Conservation (phyloP, 306 rosid genomes). For the Castanea mollissima region DNA sequence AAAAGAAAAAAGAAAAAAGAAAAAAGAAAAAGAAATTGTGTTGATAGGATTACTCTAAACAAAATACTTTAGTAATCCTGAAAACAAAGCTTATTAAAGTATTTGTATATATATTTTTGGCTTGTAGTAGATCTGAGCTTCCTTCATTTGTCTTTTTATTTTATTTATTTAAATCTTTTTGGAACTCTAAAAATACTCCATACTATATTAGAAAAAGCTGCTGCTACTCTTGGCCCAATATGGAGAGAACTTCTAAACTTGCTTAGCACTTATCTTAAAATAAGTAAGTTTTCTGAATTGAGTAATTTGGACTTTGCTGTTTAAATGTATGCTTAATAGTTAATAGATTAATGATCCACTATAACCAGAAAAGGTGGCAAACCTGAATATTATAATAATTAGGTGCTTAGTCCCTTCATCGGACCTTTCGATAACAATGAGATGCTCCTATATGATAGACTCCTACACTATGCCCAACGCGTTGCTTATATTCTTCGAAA, state of each 20-base stretch:
- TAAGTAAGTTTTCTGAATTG: background rate
- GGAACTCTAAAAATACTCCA: too few species aligned
- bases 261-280: slow-evolving; percentile 9
- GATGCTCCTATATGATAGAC: background rate
- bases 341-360: background rate
- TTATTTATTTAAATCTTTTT: too few species aligned
- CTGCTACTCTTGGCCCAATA: background rate
- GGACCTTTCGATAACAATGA: background rate
- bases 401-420: background rate
- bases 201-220: too few species aligned
- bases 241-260: background rate
- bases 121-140: background rate
- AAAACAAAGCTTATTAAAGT: background rate
- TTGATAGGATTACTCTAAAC: background rate
- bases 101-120: background rate
- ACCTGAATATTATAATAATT: background rate
- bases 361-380: background rate
- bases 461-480: too few species aligned
- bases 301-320: slow-evolving; percentile 14
- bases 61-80: background rate
- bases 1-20: too few species aligned
- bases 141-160: too few species aligned
- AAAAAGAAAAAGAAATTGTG: too few species aligned
- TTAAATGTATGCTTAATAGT: background rate
- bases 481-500: too few species aligned